These are phyloP conservation scores for Tilletia indica DNA, from an alignment of 1,284 basidiomycete genomes.

Conservation along the genomic window DNA sequence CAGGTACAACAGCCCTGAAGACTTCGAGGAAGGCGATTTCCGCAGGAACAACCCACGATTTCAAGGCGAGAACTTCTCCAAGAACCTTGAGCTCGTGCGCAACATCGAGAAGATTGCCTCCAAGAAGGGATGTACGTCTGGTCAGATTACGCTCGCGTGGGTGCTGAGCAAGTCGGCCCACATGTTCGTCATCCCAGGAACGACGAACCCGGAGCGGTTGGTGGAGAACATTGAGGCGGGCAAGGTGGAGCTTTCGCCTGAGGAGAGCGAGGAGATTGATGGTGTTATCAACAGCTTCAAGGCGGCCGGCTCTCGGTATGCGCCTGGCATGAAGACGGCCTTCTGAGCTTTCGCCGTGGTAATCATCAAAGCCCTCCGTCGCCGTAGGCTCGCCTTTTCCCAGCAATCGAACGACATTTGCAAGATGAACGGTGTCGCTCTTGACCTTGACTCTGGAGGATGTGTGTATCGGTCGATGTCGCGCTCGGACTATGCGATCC, in stretches of 20 bases:
- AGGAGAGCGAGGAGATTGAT: slow-evolving; percentile 39
- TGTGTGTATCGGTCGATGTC: no score
- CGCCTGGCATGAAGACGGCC: slow-evolving; percentile 20
- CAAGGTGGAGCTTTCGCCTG: slow-evolving; percentile 24
- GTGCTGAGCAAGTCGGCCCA: slow-evolving; percentile 26
- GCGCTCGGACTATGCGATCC: no score
- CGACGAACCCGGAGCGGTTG: slow-evolving; percentile 27
- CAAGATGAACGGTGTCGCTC: no score
- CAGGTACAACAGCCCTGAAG: slow-evolving; percentile 27
- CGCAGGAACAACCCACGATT: slow-evolving; percentile 39
- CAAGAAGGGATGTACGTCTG: slow-evolving; percentile 39
- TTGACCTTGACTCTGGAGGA: no score
- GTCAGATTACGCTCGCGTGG: slow-evolving; percentile 35
- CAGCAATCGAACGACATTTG: no score
- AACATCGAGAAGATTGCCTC: slow-evolving; percentile 36
- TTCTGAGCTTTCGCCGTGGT: no score
- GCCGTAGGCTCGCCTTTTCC: no score
- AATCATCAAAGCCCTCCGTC: no score
- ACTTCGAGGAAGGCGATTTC: slow-evolving; percentile 37
- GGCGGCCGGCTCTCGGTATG: slow-evolving; percentile 32
- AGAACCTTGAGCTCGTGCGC: slow-evolving; percentile 39
- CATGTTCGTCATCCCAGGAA: slow-evolving; percentile 28
- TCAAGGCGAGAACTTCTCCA: slow-evolving; percentile 36
- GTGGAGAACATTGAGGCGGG: slow-evolving; percentile 37
- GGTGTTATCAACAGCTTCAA: slow-evolving; percentile 40